A percentile compares a stretch with the other conserved stretches of the same genome.
phyloP scores from a whole-genome alignment of 768 basidiomycete genomes.

The Sutorius australiensis region DNA sequence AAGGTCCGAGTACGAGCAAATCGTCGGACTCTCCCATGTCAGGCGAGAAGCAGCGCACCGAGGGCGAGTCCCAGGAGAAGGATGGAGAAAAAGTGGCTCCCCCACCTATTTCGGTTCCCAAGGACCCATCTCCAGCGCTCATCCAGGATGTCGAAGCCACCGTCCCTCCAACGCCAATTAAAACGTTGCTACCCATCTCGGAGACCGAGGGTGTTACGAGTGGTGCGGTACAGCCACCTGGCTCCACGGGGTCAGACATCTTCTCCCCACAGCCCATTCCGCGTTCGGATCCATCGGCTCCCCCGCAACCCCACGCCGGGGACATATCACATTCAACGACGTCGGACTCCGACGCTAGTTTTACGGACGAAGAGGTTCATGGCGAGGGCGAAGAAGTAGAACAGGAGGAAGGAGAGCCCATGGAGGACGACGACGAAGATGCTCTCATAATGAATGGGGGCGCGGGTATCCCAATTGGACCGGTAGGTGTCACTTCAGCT shows the following conservation, averaged over 20 bases:
- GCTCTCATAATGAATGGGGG: conserved; percentile 86
- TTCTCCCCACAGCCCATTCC: conserved; percentile 27
- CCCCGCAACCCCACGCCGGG: conserved; percentile 27
- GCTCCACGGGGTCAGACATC: conserved; percentile 56
- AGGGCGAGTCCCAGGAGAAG: conserved; percentile 29
- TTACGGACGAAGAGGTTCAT: conserved; percentile 62
- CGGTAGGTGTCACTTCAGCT: conserved; percentile 52
- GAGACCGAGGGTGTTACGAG: conserved; percentile 89
- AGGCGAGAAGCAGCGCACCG: conserved; percentile 29
- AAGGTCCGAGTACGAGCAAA: conserved; percentile 18
- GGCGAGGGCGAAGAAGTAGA: conserved; percentile 70
- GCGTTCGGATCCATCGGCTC: conserved; percentile 22
- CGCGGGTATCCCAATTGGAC: conserved; percentile 90
- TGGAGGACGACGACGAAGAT: conserved; percentile 85
- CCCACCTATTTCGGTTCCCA: conserved; percentile 19
- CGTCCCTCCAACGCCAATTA: conserved; percentile 48
- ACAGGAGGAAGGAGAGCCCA: conserved; percentile 53
- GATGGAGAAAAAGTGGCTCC: conserved; percentile 35
- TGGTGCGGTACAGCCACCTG: conserved; percentile 89
- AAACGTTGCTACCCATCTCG: conserved; percentile 46
- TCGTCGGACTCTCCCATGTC: conserved; percentile 20
- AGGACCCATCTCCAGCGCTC: conserved; percentile 17
- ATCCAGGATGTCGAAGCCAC: conserved; percentile 36
- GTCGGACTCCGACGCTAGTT: conserved; percentile 36
- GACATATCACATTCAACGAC: conserved; percentile 31